Evolutionary conservation across 176 grass and related monocot genomes (phyloP).

Genomic region (Lolium perenne): DNA sequence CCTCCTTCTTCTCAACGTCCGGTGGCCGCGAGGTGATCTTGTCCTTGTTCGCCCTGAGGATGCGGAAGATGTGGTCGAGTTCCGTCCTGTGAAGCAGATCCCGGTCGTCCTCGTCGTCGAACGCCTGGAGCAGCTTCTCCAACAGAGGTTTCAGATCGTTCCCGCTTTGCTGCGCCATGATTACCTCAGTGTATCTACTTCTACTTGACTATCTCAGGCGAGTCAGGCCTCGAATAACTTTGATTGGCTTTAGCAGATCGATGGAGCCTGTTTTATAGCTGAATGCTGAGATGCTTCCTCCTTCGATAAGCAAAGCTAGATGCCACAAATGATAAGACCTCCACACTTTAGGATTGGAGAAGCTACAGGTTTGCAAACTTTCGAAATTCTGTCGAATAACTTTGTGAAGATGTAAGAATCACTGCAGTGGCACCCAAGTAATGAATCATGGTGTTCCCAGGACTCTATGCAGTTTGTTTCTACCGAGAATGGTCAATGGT

Average conservation of each 20-base stretch:
- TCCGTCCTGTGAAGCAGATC: neutral
- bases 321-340: neutral
- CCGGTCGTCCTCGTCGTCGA: neutral
- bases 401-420: neutral
- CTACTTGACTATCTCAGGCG: too few relatives aligned
- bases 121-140: neutral
- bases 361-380: slow-evolving; percentile 4
- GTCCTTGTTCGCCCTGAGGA: neutral
- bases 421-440: slow-evolving; percentile 4
- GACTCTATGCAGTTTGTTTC: too few relatives aligned
- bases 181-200: neutral
- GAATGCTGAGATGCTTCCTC: slow-evolving; percentile 47
- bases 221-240: neutral
- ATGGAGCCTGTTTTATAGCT: slow-evolving; percentile 9
- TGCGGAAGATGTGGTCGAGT: neutral
- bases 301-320: slow-evolving; percentile 40
- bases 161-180: neutral
- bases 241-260: neutral
- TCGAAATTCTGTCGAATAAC: neutral
- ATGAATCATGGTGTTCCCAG: neutral
- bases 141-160: neutral
- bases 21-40: neutral
- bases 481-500: too few relatives aligned
- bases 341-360: neutral
- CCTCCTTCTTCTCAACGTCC: neutral